Conservation (phyloP, 257 asterid genomes). For the Parsonsia alboflavescens region DNA sequence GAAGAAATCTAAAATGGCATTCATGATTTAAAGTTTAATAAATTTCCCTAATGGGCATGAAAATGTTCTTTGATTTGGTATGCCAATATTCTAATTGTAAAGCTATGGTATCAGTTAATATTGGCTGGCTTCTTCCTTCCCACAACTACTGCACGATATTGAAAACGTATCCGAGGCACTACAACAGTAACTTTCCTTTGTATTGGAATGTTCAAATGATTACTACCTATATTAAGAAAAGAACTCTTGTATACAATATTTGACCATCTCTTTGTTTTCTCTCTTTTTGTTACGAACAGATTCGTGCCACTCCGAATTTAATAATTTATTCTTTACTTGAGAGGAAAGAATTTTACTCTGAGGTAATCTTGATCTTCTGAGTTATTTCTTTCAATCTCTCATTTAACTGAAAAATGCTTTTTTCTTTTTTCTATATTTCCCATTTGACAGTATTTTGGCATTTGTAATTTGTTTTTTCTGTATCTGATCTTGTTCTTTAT, state of each 20-base stretch:
- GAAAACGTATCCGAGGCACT: not conserved
- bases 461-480: not conserved
- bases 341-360: slow-evolving; percentile 90
- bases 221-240: not conserved
- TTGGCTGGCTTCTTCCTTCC: not conserved
- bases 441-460: not conserved
- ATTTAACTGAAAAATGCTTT: not conserved
- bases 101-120: not conserved
- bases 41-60: not conserved
- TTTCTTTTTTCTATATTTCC: not conserved
- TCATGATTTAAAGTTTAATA: not conserved
- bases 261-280: not conserved
- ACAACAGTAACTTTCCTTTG: not conserved
- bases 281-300: slow-evolving; percentile 36
- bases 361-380: slow-evolving; percentile 40
- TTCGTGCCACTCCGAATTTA: slow-evolving; percentile 76
- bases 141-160: not conserved
- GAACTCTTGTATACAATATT: not conserved
- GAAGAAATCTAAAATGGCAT: not conserved
- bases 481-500: slow-evolving; percentile 9
- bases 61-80: not conserved
- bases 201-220: not conserved
- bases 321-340: slow-evolving; percentile 87
- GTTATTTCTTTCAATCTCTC: not conserved
- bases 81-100: not conserved